Evolutionary conservation across 805 yeast genomes (phyloP).

Genomic region (Candida berthetii): DNA sequence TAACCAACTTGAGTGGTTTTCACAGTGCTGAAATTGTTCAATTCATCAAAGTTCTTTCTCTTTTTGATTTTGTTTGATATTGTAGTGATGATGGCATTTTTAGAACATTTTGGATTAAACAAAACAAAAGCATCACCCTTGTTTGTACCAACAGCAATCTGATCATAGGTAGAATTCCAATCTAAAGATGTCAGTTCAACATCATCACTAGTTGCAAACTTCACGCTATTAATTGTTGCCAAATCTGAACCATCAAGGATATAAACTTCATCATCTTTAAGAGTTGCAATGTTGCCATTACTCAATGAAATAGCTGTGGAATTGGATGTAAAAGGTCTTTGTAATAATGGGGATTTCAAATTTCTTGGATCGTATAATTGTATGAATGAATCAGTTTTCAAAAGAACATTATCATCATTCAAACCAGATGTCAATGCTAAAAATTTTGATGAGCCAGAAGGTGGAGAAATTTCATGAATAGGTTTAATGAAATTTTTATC

Average conservation of each 20-base stretch:
- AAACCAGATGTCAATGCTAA: not conserved
- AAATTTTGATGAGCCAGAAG: not conserved
- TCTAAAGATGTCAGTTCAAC: conserved; percentile 10
- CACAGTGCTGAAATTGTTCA: conserved; percentile 3
- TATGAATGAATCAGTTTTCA: conserved; percentile 7
- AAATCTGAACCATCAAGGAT: conserved; percentile 16
- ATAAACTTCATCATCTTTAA: conserved; percentile 5
- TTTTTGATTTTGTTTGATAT: conserved; percentile 14
- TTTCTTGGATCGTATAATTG: conserved; percentile 17
- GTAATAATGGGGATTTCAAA: conserved; percentile 10
- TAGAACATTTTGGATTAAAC: conserved; percentile 14
- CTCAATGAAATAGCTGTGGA: not conserved
- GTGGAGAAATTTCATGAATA: not conserved
- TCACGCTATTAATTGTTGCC: conserved; percentile 6
- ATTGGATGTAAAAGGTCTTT: conserved; percentile 6
- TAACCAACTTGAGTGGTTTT: conserved; percentile 6
- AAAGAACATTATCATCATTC: conserved; percentile 3
- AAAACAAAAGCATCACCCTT: conserved; percentile 9
- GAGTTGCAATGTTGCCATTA: too few relatives aligned
- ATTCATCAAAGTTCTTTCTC: conserved; percentile 9
- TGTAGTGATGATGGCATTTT: conserved; percentile 12
- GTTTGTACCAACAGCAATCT: conserved; percentile 15
- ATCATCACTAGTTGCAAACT: conserved; percentile 1
- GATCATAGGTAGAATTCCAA: conserved; percentile 16
- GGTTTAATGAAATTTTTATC: conserved; percentile 4